Percentiles rank a stretch among this genome's conserved stretches.
These are phyloP conservation scores for Ceratocystis ficicola DNA, from an alignment of 2,329 filamentous ascomycete species.

Conservation along the genomic window DNA sequence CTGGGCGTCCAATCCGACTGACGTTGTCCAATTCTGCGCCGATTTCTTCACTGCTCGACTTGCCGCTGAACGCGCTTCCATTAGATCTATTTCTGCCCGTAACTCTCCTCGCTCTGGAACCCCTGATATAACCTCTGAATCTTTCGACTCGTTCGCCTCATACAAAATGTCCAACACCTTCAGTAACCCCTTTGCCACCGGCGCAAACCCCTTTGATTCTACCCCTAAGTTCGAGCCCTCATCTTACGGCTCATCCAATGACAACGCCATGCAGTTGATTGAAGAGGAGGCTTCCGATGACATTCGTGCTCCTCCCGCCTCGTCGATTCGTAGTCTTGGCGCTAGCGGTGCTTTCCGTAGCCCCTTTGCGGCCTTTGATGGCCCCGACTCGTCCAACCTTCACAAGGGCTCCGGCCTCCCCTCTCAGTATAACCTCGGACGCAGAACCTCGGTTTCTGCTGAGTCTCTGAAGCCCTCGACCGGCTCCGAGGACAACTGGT, in stretches of 20 bases:
- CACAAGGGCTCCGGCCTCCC: conserved; percentile 60
- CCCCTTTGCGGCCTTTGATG: conserved; percentile 43
- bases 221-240: conserved; percentile 32
- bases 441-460: conserved; percentile 90
- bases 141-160: conserved; percentile 19
- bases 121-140: conserved; percentile 17
- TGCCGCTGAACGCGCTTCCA: conserved; percentile 46
- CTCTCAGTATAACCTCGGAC: conserved; percentile 83
- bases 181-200: conserved; percentile 56
- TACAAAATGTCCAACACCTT: conserved; percentile 50
- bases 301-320: conserved; percentile 61
- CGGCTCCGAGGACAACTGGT: conserved; percentile 77
- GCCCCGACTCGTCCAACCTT: conserved; percentile 35
- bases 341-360: conserved; percentile 27
- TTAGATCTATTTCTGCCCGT: conserved; percentile 18
- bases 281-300: conserved; percentile 80
- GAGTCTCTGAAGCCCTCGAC: conserved; percentile 87
- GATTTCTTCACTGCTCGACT: conserved; percentile 56
- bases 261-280: conserved; percentile 39
- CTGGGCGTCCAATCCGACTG: conserved; percentile 44
- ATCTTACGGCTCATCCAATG: conserved; percentile 29
- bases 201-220: conserved; percentile 61
- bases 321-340: conserved; percentile 25
- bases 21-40: conserved; percentile 59
- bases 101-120: conserved; percentile 21